Base-by-base conservation (phyloP, 371 early-diverging fungal genomes). In the Synchytrium microbalum region DNA sequence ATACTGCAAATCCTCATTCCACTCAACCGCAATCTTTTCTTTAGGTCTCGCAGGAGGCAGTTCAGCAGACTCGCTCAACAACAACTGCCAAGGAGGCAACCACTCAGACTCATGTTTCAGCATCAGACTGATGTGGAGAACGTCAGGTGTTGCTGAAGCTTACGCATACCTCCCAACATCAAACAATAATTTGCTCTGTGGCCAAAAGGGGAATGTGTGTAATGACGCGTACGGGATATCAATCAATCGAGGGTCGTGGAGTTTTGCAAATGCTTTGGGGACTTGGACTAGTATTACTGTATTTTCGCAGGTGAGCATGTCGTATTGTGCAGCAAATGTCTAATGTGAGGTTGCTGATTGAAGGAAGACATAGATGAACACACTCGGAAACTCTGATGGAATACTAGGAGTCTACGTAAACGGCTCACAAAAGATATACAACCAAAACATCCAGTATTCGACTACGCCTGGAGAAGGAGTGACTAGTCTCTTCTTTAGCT, bases 161-260 rank as follows among this genome's bases (percentile, higher is more conserved):
- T 87, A 87, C 62, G 79, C 83, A 23, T 86, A 86, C 59, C 73
- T 85, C 1, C 76, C 82, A 25, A 72, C 46, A 5, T 19, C 10
- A 5, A 38, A 19, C 46, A 38, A 19, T 19, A 19, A 5, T 5
- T 19, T 38, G 46, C 19, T 5, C 46, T 10, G 46, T 10, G 19
- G 10, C 46, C 46, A 19, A 5, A 38, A 19, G 10, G 46, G 5
- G 46, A 10, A 38, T 38, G n/a, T n/a, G n/a, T 38, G 46, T 38
- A 38, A 38, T 19, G 46, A 38, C 46, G 46, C 5, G 10, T 38
- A 38, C 46, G 46, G 46, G 10, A 19, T 38, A 19, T 38, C 46
- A 19, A 5, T 38, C 10, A 10, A 5, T 19, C 5, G 46, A 38
- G 46, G 46, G 10, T 5, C 46, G 19, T 38, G 5, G 46, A 5